A percentile compares a stretch with the other conserved stretches of the same genome.
These are phyloP conservation scores for Hypholoma fasciculare DNA, from an alignment of 768 basidiomycete genomes.

Conservation along the genomic window DNA sequence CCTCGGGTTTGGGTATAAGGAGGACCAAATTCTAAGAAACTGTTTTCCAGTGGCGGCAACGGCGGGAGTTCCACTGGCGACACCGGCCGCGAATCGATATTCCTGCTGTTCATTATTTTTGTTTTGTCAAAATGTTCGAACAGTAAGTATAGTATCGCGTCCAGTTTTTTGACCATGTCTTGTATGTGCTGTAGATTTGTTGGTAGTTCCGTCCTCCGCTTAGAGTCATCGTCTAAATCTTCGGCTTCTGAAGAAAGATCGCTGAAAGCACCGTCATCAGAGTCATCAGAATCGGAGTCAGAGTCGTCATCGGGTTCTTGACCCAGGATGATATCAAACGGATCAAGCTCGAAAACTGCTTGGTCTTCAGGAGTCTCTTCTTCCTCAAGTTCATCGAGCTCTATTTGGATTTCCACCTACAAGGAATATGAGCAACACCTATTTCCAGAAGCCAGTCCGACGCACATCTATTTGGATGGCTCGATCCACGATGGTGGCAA, in stretches of 20 bases:
- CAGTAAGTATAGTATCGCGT: constrained; percentile 80
- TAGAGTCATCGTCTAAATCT: constrained; percentile 38
- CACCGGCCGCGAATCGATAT: constrained; percentile 18
- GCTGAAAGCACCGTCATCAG: constrained; percentile 57
- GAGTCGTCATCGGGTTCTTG: constrained; percentile 49
- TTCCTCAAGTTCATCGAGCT: constrained; percentile 88
- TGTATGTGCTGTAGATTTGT: constrained; percentile 69
- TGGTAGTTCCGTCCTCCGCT: constrained; percentile 39
- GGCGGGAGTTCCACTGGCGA: constrained; percentile 38
- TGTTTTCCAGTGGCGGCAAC: constrained; percentile 25
- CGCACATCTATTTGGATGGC: constrained; percentile 94
- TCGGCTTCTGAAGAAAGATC: constrained; percentile 77
- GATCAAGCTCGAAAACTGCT: constrained; percentile 77
- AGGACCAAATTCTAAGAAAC: constrained; percentile 1
- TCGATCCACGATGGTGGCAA: constrained; percentile 89
- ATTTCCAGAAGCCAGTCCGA: constrained; percentile 12
- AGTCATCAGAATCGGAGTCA: constrained; percentile 42
- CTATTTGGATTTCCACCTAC: constrained; percentile 96
- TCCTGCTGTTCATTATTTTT: constrained; percentile 23
- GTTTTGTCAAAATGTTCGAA: constrained; percentile 80
- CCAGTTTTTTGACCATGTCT: constrained; percentile 91
- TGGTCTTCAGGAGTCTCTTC: constrained; percentile 53
- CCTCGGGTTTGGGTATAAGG: not conserved
- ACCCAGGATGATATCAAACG: constrained; percentile 82
- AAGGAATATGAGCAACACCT: not conserved